A percentile compares a stretch with the other conserved stretches of the same genome.
Conservation (phyloP, 441 rosid species). For the Hura crepitans region DNA sequence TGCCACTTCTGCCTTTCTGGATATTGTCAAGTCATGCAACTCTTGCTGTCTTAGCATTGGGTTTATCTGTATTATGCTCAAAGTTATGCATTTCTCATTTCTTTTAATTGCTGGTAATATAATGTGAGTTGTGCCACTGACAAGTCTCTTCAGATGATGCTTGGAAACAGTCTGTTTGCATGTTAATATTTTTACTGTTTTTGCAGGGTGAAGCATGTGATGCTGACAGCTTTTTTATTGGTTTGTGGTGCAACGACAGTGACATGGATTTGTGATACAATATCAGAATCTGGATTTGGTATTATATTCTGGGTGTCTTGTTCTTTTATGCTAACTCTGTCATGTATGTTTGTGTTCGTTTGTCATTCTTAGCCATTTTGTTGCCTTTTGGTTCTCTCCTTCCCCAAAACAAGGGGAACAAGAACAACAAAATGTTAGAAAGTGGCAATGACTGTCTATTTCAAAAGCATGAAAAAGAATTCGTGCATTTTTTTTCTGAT, state of each 20-base stretch:
- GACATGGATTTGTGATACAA: slow-evolving; percentile 93
- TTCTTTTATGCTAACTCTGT: neutral
- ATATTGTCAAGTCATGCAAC: neutral
- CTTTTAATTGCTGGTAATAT: neutral
- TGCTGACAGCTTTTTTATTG: slow-evolving; percentile 64
- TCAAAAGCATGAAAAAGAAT: neutral
- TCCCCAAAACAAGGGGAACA: neutral
- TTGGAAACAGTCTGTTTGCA: neutral
- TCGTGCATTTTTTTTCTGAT: neutral
- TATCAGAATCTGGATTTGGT: slow-evolving; percentile 97
- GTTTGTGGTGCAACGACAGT: slow-evolving; percentile 89
- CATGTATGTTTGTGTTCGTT: neutral
- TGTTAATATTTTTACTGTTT: slow-evolving; percentile 13
- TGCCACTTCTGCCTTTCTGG: neutral
- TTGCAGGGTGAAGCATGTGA: slow-evolving; percentile 78
- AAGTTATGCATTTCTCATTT: neutral
- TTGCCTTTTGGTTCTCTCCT: slow-evolving; percentile 4
- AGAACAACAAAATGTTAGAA: neutral
- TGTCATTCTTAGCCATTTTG: neutral
- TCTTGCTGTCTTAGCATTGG: neutral
- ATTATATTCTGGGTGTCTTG: slow-evolving; percentile 25
- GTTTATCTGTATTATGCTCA: neutral
- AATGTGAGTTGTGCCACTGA: neutral
- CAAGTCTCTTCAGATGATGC: neutral
- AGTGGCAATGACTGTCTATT: neutral